Percentiles rank a stretch among this genome's conserved stretches.
Conservation (phyloP, 2,329 filamentous ascomycete genomes). For the Fusarium robinianum region DNA sequence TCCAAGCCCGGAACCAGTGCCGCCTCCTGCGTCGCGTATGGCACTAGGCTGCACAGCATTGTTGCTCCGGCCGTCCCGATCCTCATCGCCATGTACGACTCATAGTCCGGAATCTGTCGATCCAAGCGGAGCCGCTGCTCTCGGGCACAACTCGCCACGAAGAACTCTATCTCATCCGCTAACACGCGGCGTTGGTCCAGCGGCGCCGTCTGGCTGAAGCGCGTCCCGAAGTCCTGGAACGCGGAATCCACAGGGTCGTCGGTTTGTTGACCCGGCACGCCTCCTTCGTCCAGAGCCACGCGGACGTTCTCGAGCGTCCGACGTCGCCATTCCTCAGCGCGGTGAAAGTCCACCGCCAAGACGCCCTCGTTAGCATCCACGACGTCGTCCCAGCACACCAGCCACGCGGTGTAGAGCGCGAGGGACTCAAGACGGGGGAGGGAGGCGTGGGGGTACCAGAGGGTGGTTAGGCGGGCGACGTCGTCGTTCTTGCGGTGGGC, state of each 20-base stretch:
- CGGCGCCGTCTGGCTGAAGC: conserved; percentile 8
- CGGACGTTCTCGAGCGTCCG: conserved; percentile 29
- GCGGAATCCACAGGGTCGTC: conserved; percentile 32
- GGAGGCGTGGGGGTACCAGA: conserved; percentile 33
- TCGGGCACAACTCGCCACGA: conserved; percentile 32
- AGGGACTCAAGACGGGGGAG: conserved; percentile 28
- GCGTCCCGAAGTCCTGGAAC: conserved; percentile 31
- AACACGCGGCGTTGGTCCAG: conserved; percentile 25
- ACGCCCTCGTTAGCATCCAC: conserved; percentile 39
- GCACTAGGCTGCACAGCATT: conserved; percentile 36
- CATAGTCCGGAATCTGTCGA: conserved; percentile 31
- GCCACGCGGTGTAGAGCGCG: conserved; percentile 36
- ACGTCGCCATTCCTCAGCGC: conserved; percentile 34
- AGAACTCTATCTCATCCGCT: conserved; percentile 31
- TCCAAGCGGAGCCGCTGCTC: conserved; percentile 38
- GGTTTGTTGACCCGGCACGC: not conserved
- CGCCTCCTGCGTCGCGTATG: conserved; percentile 26
- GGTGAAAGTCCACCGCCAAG: conserved; percentile 33
- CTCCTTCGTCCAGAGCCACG: conserved; percentile 18
- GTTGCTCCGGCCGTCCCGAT: conserved; percentile 36
- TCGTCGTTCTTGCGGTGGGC: conserved; percentile 41
- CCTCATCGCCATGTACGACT: conserved; percentile 38
- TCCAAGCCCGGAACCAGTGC: conserved; percentile 11
- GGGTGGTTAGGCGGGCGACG: conserved; percentile 27
- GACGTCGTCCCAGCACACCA: conserved; percentile 43